Evolutionary conservation across 108 stramenopile genomes (phyloP), one percentile per base, ranked within the genome.

Genomic region (Fistulifera solaris): DNA sequence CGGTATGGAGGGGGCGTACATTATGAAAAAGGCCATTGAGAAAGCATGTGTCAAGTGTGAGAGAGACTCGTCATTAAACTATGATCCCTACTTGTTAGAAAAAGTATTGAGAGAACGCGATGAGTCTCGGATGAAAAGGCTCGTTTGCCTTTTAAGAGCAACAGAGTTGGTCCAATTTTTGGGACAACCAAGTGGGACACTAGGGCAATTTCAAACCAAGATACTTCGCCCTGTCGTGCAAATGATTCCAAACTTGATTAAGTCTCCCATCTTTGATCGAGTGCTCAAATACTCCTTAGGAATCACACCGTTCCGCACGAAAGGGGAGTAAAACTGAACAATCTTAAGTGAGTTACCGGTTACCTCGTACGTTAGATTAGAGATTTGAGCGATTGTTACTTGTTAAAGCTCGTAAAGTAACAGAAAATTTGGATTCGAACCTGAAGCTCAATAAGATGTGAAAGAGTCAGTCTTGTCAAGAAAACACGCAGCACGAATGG

Each of bases 1-100:
- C 14, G 90, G 78, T 14, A 84, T 93, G 86, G 90, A 93, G 66
- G 80, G 75, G 31, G 84, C 80, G 1, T 75, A 81, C 18, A 71
- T 62, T 31, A 35, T 93, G 22, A 72, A 65, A 6, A 44, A 53
- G 10, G 68, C 72, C 12, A 45, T 70, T 18, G 58, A 48, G 38
- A 31, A 43, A 35, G 19, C 51, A 55, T 47, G 48, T 60, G n/a
- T 19, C 11, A 8, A 45, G 28, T 45, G 22, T 35, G 12, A 43
- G 52, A n/a, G 57, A 35, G 42, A 46, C 54, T 47, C 53, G 14
- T 40, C 31, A 38, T 23, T 81, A 10, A 58, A 45, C 8, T 85
- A 80, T 65, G 71, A 73, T 46, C 80, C 80, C 6, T 43, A 66
- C 27, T 10, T 51, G 6, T 51, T 51, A 21, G n/a, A 16, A 23